Evolutionary conservation across 2,329 filamentous ascomycete species (phyloP), one percentile per base, ranked within the genome.

Genomic region (Neonectria faginata): DNA sequence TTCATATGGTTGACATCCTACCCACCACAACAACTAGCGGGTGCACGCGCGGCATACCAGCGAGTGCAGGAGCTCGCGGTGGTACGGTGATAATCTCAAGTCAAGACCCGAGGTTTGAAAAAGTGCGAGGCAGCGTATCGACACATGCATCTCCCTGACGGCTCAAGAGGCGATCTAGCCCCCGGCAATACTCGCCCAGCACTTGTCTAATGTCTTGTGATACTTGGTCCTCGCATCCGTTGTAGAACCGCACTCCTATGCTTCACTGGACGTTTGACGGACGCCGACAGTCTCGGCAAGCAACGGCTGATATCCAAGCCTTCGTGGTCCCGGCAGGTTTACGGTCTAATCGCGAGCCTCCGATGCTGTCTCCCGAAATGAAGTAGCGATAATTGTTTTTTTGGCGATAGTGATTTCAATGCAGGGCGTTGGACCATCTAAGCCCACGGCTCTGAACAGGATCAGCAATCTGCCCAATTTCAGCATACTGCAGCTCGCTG

Each of bases 401-500:
- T 18, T 42, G 39, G 16, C 9, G n/a, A 22, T 16, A 10, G 8
- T 16, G 16, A 22, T 12, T 25, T 50, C 8, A 6, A 50, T 12
- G n/a, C n/a, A n/a, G 31, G 29, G 31, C 36, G 52, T 36, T 18
- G 27, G 50, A 18, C 25, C 41, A 54, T 47, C 25, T 9, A 36
- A 54, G 42, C 20, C 41, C 18, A 47, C 44, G 16, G 57, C 45
- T 27, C 22, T 16, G 20, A 31, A 22, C 31, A 5, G 50, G 25
- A 16, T 36, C 20, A 25, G 39, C 3, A 16, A 16, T 44, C 41
- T 42, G 22, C 31, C 57, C 48, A 22, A 45, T 3, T 47, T 22
- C 18, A 54, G 36, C 25, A 16, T 36, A 14, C n/a, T 29, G 41
- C 41, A 39, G 42, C 50, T 51, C 33, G 18, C 36, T 59, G 57